Conservation (phyloP, 2,329 filamentous ascomycete genomes). For the Pseudogymnoascus sp. region DNA sequence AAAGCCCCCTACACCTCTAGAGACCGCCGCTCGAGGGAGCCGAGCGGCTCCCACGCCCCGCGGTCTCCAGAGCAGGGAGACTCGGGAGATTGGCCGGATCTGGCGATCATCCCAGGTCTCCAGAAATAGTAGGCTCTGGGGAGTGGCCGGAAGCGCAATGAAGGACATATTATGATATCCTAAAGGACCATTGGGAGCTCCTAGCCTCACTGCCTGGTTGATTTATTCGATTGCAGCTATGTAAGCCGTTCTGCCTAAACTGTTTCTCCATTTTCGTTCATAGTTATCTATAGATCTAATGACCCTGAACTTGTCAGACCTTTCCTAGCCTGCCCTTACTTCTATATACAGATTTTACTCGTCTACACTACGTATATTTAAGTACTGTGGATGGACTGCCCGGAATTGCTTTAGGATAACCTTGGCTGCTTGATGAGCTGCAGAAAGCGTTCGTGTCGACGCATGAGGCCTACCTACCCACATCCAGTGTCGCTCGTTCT, state of each 20-base stretch:
- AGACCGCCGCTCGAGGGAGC: not conserved
- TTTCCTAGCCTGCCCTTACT: not conserved
- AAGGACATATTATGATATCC: too few species aligned
- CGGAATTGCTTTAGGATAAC: not conserved
- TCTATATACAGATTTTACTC: not conserved
- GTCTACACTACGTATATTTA: not conserved
- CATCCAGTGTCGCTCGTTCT: slow-evolving; percentile 24
- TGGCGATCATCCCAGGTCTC: not conserved
- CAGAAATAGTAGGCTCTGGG: not conserved
- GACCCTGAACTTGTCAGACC: not conserved
- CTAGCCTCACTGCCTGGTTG: not conserved
- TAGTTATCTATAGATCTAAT: not conserved
- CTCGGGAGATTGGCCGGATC: too few species aligned
- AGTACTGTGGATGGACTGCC: not conserved
- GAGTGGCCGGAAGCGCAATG: not conserved
- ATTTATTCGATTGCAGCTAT: too few species aligned
- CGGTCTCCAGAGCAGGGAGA: not conserved
- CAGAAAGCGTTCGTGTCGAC: not conserved
- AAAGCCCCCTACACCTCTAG: not conserved
- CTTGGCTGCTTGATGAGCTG: not conserved
- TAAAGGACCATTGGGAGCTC: too few species aligned
- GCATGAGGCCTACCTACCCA: slow-evolving; percentile 17
- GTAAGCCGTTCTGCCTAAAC: not conserved
- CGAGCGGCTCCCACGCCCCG: not conserved
- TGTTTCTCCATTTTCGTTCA: not conserved